Evolutionary conservation across 2,329 filamentous ascomycete species (phyloP).

Genomic region (Diaporthe ilicicola): DNA sequence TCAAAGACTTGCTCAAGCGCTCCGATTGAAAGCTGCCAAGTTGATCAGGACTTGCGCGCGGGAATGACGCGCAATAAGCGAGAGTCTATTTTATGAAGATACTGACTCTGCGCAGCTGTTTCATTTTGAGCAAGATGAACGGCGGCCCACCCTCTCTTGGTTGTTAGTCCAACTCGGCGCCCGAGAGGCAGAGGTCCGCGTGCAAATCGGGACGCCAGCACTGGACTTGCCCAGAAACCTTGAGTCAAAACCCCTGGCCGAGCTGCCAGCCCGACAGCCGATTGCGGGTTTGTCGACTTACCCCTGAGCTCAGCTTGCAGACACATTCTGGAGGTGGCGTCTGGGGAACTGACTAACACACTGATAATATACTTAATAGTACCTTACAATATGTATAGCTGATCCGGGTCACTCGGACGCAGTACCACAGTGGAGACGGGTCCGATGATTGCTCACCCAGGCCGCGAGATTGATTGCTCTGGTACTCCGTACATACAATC

Average conservation of each 20-base stretch:
- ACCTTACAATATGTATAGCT: too few species aligned
- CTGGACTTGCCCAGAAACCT: conserved; percentile 16
- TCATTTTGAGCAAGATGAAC: conserved; percentile 8
- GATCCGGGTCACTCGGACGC: neutral
- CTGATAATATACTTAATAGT: too few species aligned
- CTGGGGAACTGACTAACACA: neutral
- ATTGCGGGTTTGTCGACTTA: neutral
- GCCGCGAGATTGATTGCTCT: neutral
- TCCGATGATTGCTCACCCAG: neutral
- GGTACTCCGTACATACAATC: neutral
- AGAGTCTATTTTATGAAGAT: conserved; percentile 14
- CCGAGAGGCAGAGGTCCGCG: conserved; percentile 3
- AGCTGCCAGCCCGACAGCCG: conserved; percentile 8
- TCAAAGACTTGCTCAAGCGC: neutral
- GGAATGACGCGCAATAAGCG: conserved; percentile 14
- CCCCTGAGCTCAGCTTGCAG: conserved; percentile 13
- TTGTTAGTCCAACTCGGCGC: conserved; percentile 5
- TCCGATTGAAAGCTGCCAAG: neutral
- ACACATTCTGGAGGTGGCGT: conserved; percentile 12
- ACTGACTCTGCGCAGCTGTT: conserved; percentile 8
- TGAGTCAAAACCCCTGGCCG: conserved; percentile 11
- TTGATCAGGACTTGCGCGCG: neutral
- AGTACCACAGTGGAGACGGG: neutral
- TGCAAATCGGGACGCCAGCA: conserved; percentile 1
- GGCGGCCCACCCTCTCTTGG: neutral